Conservation (phyloP, 1,139 yeast genomes). For the Yamadazyma buinensis region DNA sequence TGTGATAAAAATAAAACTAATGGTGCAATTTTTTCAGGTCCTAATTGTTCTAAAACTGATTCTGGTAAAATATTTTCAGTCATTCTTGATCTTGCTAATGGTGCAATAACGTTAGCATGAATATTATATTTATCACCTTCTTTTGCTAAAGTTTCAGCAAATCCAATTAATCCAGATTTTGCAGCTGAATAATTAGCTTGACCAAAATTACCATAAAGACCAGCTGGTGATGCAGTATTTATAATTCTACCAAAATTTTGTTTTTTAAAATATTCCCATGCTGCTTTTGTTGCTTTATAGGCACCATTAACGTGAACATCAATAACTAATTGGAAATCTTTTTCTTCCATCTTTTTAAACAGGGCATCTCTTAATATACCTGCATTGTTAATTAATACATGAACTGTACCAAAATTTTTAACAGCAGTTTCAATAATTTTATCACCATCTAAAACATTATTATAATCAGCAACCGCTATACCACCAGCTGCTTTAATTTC, state of each 20-base stretch:
- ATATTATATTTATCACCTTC: conserved; percentile 89
- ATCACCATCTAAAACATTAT: conserved; percentile 85
- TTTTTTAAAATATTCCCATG: conserved; percentile 86
- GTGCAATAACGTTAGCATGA: conserved; percentile 83
- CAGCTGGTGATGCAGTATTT: conserved; percentile 96
- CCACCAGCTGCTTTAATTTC: conserved; percentile 80
- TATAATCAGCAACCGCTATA: conserved; percentile 88
- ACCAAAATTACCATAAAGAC: conserved; percentile 94
- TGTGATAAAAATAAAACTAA: conserved; percentile 79
- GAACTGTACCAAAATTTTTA: conserved; percentile 83
- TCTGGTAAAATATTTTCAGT: conserved; percentile 88
- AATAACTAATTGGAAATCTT: conserved; percentile 74
- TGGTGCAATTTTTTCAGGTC: conserved; percentile 89
- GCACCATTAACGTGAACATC: conserved; percentile 92
- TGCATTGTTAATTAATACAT: conserved; percentile 87
- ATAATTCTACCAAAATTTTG: conserved; percentile 86
- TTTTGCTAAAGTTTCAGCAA: conserved; percentile 91
- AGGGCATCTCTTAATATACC: conserved; percentile 82
- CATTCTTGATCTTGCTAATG: conserved; percentile 94
- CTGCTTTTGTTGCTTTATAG: conserved; percentile 79
- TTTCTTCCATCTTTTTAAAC: conserved; percentile 77
- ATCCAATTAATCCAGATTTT: conserved; percentile 83
- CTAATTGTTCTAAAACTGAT: conserved; percentile 71
- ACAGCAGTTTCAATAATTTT: conserved; percentile 85
- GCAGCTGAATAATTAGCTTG: conserved; percentile 97